phyloP scores from a whole-genome alignment of 345 rosid species.

The Corchorus capsularis region DNA sequence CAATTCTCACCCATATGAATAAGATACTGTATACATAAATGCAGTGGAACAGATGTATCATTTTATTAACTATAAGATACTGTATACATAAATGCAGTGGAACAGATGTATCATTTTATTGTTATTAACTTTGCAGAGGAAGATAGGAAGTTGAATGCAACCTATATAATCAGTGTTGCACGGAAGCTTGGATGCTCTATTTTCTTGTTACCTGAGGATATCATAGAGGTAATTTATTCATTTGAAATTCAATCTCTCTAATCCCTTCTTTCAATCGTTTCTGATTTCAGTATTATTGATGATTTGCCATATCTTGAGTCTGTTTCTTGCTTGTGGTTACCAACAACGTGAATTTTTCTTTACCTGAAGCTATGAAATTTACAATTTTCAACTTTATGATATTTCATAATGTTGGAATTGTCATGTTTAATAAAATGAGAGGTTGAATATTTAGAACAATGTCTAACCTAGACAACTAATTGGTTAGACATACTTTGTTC shows the following conservation, averaged over 20 bases:
- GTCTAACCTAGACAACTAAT: neutral
- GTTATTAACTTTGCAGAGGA: slow-evolving; percentile 63
- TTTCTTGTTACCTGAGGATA: slow-evolving; percentile 97
- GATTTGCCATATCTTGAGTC: neutral
- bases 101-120: slow-evolving; percentile 14
- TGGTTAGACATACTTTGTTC: neutral
- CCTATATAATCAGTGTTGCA: slow-evolving; percentile 95
- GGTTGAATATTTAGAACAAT: neutral
- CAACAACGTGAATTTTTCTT: neutral
- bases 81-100: neutral
- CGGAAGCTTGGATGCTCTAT: slow-evolving; percentile 97
- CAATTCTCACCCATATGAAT: neutral
- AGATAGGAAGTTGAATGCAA: slow-evolving; percentile 93
- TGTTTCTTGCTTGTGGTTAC: neutral
- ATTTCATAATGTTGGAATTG: neutral
- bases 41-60: neutral
- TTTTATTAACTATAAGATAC: slow-evolving; percentile 4
- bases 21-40: neutral
- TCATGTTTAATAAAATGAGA: neutral
- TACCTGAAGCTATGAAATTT: neutral
- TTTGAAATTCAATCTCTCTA: neutral
- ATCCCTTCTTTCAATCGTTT: neutral
- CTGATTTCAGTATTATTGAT: neutral
- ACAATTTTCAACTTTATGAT: neutral
- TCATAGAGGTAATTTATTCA: slow-evolving; percentile 64